Evolutionary conservation across 2,329 filamentous ascomycete genomes (phyloP), one percentile per base, ranked within the genome.

Genomic region (Pseudocercospora cruenta): DNA sequence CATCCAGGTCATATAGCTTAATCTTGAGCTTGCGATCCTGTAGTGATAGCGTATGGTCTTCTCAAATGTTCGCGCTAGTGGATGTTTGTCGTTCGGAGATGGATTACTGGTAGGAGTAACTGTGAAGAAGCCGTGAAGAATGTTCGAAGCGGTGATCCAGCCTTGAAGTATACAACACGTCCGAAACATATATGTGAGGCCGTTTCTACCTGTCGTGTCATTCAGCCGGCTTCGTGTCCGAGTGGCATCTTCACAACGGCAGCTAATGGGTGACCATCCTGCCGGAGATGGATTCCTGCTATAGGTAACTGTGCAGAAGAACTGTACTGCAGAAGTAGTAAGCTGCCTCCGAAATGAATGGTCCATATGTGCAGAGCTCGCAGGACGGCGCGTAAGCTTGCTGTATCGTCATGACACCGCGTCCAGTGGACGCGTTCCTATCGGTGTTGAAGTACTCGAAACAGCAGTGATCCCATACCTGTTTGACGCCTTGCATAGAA

Each of bases 271-370:
- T 22, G 49, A 22, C 10, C 49, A 53, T 16, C 21, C 12, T 53
- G 7, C 19, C 49, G 49, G 49, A 53, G 49, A 53, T 53, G 49
- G 22, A 53, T 53, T 53, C 19, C 49, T 53, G 49, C 49, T 53
- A 53, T 26, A 26, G 22, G 49, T 53, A 53, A 53, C 22, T 22
- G n/a, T 22, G 45, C 21, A 47, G 45, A 47, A 47, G 45, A 47
- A 19, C 6, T 21, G 7, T 47, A 47, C 14, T 8, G 16, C 10
- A n/a, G 5, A 36, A 36, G 33, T 8, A 12, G 12, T 8, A 31
- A 31, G 4, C 28, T 31, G 28, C 28, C 28, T 31, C 28, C 28
- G 28, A 31, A 31, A 31, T 31, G 28, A 31, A 31, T 8, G 5
- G 4, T 31, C 6, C 28, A 26, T 43, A 12, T 12, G 39, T 16